Evolutionary conservation across 177 flowering plant genomes (phyloP), one percentile per base, ranked within the genome.

Genomic region (Vitis hybrid): DNA sequence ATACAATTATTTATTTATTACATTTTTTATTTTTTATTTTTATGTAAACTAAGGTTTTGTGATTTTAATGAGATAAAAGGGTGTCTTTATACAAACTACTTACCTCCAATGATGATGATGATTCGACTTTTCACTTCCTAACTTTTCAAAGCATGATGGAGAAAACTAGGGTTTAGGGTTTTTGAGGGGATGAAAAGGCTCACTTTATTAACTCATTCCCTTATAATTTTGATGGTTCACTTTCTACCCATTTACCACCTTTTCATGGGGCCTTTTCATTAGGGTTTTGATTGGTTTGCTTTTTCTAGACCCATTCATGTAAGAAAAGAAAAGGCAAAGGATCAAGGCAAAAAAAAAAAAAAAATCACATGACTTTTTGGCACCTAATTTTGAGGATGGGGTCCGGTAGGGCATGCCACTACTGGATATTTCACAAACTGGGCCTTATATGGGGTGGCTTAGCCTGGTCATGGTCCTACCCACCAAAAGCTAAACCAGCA

Each of bases 401-500:
- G 78, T 54, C 73, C 74, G 63, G 24, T 6, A 27, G 50, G 75
- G 57, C 58, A 60, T 54, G 51, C 62, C 56, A 24, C 62, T 8
- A 51, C 63, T 27, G 73, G 76, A 69, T 70, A 77, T 73, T 73
- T 70, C 49, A 40, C 8, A 49, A 56, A 55, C 35, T 66, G 68
- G 48, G 67, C 61, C 60, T 54, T n/a, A 52, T 6, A 63, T 54
- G 62, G 72, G 81, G 69, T 74, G 74, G 75, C 68, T 69, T 48
- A 24, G 76, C 62, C 68, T 68, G 65, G 69, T 60, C 56, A 17
- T 68, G 83, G 83, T 15, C 83, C 81, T 72, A 80, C 83, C 63
- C 7, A 68, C 27, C 74, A 63, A 73, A 76, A 67, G 75, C 77
- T 75, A 64, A 63, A 64, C 78, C 81, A 60, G 72, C 85, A 80